Base-by-base conservation (phyloP, 352 stramenopile genomes). In the Pythium utonaiense region DNA sequence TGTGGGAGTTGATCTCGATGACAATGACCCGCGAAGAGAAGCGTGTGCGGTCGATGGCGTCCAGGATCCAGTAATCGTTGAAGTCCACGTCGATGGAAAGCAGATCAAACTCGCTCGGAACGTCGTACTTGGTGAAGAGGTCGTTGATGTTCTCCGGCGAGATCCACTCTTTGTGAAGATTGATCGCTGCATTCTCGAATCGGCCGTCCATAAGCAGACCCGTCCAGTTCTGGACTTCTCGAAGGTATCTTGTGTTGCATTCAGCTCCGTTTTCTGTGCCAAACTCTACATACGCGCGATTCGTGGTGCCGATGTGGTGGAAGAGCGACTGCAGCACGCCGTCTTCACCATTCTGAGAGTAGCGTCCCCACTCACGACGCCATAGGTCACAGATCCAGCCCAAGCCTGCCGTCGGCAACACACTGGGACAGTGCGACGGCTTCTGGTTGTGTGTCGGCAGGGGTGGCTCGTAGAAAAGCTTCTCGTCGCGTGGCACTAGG, bases 31-130 rank as follows among this genome's bases (percentile, higher is more conserved):
- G 71, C 0, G 80, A 80, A 6, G 71, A 66, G 31, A 88, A 85
- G 1, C 40, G 49, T 1, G 47, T 44, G 24, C 74, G 53, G 44
- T 88, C 76, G 3, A 90, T 51, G 10, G 80, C 75, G n/a, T 73
- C 48, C 4, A 89, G 63, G 51, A 92, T 58, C 78, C 78, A 89
- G 57, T 80, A 92, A 53, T 89, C 80, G 48, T 89, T 90, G 49
- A 92, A 92, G 27, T 90, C 77, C 28, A 90, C 77, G 50, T 89
- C 82, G 28, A 91, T 70, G 3, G 78, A 88, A 38, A 91, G 64
- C 28, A 89, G 49, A 56, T 91, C 81, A 13, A 91, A 71, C 30
- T 77, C 67, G 3, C 34, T 57, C 16, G 72, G 69, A 30, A 89
- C 77, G 14, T 45, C 28, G 53, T 87, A 71, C 53, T 72, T 74